Base-by-base conservation (phyloP, 1,284 basidiomycete genomes). In the Sanghuangporus baumii region DNA sequence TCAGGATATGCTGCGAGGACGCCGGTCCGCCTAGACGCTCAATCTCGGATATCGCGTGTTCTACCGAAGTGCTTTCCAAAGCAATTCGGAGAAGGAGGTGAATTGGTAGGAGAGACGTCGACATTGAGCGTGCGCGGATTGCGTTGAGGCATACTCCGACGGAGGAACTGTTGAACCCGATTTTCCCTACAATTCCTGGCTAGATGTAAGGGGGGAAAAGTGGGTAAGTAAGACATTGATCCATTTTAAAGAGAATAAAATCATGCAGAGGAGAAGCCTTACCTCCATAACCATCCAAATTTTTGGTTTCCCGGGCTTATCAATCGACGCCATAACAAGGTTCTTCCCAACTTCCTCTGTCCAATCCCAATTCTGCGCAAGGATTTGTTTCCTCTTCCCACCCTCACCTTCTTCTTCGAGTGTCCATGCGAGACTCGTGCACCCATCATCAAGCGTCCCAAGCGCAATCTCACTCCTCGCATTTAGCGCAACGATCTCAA, bases 301-400 rank as follows among this genome's bases (percentile, higher is more conserved):
- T 31, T 68, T 68, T 7, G 74, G 74, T 62, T 74, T 74, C 4
- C 69, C 71, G 12, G 56, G 56, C 56, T 68, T 65, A 23, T 63
- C 61, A 56, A 75, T 73, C 18, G 73, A 69, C 6, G 69, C 69
- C 50, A 76, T 62, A 5, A 72, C 74, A 56, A 76, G 71, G 61
- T 75, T 74, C 63, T 73, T 69, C 18, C 71, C 69, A 34, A 75
- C 71, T 7, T 66, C 59, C 57, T 68, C 68, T n/a, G 71, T 69
- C 74, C 75, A 76, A 63, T 76, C 75, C 75, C 75, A 76, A 66
- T 76, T 76, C 68, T 76, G 74, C 9, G 71, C 74, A n/a, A 75
- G 67, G 55, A 74, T 67, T 65, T 71, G 71, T 57, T 26, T 34
- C 9, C 34, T 36, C 18, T 14, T 31, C 34, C 20, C 58, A 50